Conservation (phyloP, 2,329 filamentous ascomycete genomes). For the Penicillium paneum region DNA sequence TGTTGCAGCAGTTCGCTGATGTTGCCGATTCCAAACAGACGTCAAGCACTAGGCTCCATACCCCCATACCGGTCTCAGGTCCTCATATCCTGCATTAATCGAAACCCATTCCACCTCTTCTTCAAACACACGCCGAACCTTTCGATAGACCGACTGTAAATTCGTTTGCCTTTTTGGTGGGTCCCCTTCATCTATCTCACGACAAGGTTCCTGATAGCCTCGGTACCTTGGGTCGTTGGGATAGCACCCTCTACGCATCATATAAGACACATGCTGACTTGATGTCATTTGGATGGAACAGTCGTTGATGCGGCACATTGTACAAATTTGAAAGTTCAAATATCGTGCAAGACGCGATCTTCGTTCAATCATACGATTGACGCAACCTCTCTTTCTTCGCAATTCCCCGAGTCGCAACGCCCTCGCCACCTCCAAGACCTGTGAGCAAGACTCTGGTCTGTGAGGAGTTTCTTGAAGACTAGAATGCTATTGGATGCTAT, state of each 20-base stretch:
- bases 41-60: slow-evolving; percentile 12
- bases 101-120: not conserved
- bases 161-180: slow-evolving; percentile 15
- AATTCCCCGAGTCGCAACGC: not conserved
- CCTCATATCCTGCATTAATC: slow-evolving; percentile 16
- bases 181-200: slow-evolving; percentile 16
- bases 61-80: slow-evolving; percentile 21
- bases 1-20: slow-evolving; percentile 4
- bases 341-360: slow-evolving; percentile 3
- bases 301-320: slow-evolving; percentile 18
- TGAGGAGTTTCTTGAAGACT: slow-evolving; percentile 5
- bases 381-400: slow-evolving; percentile 3
- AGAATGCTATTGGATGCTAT: slow-evolving; percentile 40
- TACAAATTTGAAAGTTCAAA: slow-evolving; percentile 7
- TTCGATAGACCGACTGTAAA: slow-evolving; percentile 10
- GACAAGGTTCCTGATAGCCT: slow-evolving; percentile 20
- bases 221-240: slow-evolving; percentile 20
- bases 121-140: not conserved
- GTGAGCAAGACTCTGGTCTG: slow-evolving; percentile 6
- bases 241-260: slow-evolving; percentile 14
- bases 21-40: not conserved
- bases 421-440: not conserved
- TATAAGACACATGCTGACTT: slow-evolving; percentile 24
- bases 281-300: slow-evolving; percentile 22
- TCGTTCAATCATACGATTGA: slow-evolving; percentile 1